These are phyloP conservation scores for Pascua guehoae DNA, from an alignment of 1,284 basidiomycete genomes.

Conservation along the genomic window DNA sequence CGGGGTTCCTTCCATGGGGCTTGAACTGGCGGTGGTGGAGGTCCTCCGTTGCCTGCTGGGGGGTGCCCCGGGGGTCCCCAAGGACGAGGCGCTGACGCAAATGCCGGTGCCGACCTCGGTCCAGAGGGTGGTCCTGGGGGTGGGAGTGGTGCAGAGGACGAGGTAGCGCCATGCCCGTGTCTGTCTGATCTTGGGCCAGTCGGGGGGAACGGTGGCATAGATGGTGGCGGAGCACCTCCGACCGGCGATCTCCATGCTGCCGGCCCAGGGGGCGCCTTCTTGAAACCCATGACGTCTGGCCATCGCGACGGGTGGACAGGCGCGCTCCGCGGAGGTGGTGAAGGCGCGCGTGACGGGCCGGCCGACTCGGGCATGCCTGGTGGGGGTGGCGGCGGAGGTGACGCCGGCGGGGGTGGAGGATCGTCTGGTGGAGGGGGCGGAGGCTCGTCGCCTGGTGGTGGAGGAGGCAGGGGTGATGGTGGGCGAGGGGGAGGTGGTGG, in stretches of 20 bases:
- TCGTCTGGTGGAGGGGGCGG: constrained; percentile 7
- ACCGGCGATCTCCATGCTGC: background rate
- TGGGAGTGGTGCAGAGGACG: too few relatives aligned
- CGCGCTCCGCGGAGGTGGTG: background rate
- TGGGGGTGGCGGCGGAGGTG: constrained; percentile 2
- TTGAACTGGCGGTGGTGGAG: constrained; percentile 5
- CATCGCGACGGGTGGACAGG: background rate
- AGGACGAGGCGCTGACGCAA: too few relatives aligned
- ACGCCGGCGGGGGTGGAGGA: background rate
- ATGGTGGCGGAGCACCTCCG: constrained; percentile 8
- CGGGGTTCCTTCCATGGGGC: constrained; percentile 26
- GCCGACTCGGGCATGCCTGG: background rate
- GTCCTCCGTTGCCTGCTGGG: background rate
- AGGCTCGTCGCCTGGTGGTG: constrained; percentile 15
- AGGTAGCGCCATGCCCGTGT: too few relatives aligned
- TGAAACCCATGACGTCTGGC: background rate
- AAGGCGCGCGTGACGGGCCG: background rate
- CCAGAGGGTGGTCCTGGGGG: too few relatives aligned
- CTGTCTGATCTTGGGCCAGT: too few relatives aligned
- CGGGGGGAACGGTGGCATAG: background rate
- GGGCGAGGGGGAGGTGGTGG: constrained; percentile 13
- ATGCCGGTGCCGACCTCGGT: too few relatives aligned
- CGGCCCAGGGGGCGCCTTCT: background rate
- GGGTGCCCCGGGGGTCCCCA: too few relatives aligned
- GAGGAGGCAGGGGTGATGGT: constrained; percentile 26